Evolutionary conservation across 768 basidiomycete genomes (phyloP), one percentile per base, ranked within the genome.

Genomic region (Lentinula edodes): DNA sequence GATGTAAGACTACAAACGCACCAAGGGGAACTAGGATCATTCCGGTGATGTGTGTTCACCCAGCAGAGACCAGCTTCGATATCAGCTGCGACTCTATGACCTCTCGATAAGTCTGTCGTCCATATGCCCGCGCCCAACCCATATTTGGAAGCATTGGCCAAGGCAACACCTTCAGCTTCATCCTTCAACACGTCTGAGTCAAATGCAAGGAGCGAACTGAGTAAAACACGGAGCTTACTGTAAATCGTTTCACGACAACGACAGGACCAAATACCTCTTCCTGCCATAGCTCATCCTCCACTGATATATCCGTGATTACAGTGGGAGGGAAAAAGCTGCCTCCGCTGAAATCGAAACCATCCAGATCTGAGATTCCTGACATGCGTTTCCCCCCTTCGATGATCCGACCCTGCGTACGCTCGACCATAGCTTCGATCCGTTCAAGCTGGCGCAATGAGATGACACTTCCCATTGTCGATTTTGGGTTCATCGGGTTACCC

Each of bases 1-100:
- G 2, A 62, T 43, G 18, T 41, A 59, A 56, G 66, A 65, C 35
- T 52, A 36, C 5, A 12, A 41, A 70, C 81, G 42, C 69, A 91
- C 92, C 93, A 95, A 43, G 93, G 91, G 36, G 90, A 92, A 64
- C 88, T 89, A 7, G 93, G 93, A 68, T 94, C 91, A 66, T 95
- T 94, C 51, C 92, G 82, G 68, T 95, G 93, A 65, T 93, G 91
- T 0, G 89, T 92, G 69, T 95, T 94, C 41, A 93, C 83, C 93
- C 93, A 95, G 50, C 90, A 88, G 35, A 94, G 68, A 5, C 93
- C 93, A 16, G 87, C 77, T 65, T 94, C 80, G 39, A 95, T 85
- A 38, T 76, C 75, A 54, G 80, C 80, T 6, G 91, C 82, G 2
- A 92, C 82, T 3, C 88, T 85, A 69, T 93, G 91, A 9, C 89